Conservation (phyloP, 805 yeast genomes). For the Kazachstania bromeliacearum region DNA sequence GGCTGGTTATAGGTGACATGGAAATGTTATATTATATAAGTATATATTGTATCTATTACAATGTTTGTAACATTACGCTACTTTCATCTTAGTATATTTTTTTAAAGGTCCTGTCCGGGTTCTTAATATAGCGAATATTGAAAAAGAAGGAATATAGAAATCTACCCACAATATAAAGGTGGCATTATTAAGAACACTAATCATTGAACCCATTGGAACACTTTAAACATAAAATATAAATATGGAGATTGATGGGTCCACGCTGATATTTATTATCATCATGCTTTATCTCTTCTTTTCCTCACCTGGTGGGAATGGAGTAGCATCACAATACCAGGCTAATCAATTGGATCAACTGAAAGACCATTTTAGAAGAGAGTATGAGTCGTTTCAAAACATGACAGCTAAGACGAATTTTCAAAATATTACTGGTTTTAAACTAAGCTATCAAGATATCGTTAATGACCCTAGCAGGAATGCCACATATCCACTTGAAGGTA, state of each 20-base stretch:
- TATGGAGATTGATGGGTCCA: conserved; percentile 29
- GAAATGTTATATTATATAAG: background rate
- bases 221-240: conserved; percentile 6
- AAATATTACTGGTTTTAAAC: conserved; percentile 61
- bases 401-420: conserved; percentile 50
- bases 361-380: conserved; percentile 28
- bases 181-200: too few species aligned
- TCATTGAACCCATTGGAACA: background rate
- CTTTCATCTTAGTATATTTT: too few species aligned
- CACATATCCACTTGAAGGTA: conserved; percentile 49
- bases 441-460: conserved; percentile 52
- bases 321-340: conserved; percentile 31
- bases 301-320: conserved; percentile 28
- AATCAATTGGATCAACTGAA: conserved; percentile 33
- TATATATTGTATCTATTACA: background rate
- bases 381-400: conserved; percentile 31
- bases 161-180: too few species aligned
- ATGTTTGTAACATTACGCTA: too few species aligned
- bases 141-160: background rate
- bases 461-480: conserved; percentile 36
- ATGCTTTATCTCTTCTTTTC: conserved; percentile 27
- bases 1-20: conserved; percentile 21
- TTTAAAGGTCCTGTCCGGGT: background rate
- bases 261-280: conserved; percentile 23
- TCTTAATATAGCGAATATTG: background rate